Evolutionary conservation across 257 asterid species (phyloP).

Genomic region (Misopates orontium): DNA sequence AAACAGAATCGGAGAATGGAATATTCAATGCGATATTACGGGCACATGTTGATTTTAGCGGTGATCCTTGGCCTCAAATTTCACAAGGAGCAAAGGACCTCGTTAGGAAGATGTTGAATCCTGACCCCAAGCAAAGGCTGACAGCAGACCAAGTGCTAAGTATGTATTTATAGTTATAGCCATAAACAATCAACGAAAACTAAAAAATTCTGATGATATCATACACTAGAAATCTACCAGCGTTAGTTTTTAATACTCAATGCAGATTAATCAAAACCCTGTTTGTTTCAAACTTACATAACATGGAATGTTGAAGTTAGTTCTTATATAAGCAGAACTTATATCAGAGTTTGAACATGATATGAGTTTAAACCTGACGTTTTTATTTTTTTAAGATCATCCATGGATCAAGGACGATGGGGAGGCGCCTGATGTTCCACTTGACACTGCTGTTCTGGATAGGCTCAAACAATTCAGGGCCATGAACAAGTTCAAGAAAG

Average conservation of each 20-base stretch:
- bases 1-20: constrained; percentile 60
- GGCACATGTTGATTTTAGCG: constrained; percentile 53
- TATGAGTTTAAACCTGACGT: background rate
- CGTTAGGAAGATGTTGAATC: constrained; percentile 53
- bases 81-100: constrained; percentile 66
- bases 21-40: constrained; percentile 57
- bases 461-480: constrained; percentile 64
- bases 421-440: constrained; percentile 66
- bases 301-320: too few species aligned
- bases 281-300: too few species aligned
- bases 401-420: constrained; percentile 80
- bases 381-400: constrained; percentile 41
- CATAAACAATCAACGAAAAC: background rate
- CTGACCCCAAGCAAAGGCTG: constrained; percentile 62
- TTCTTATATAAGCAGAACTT: background rate
- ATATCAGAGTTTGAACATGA: background rate
- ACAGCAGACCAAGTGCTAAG: constrained; percentile 60
- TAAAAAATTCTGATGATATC: too few species aligned
- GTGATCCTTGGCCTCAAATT: constrained; percentile 66
- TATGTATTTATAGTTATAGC: constrained; percentile 4
- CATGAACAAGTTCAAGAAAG: constrained; percentile 70
- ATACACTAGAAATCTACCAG: too few species aligned
- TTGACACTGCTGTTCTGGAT: constrained; percentile 55
- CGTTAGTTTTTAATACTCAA: too few species aligned
- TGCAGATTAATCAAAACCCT: too few species aligned